Base-by-base conservation (phyloP, 2,329 filamentous ascomycete genomes). In the Aspergillus neotritici region DNA sequence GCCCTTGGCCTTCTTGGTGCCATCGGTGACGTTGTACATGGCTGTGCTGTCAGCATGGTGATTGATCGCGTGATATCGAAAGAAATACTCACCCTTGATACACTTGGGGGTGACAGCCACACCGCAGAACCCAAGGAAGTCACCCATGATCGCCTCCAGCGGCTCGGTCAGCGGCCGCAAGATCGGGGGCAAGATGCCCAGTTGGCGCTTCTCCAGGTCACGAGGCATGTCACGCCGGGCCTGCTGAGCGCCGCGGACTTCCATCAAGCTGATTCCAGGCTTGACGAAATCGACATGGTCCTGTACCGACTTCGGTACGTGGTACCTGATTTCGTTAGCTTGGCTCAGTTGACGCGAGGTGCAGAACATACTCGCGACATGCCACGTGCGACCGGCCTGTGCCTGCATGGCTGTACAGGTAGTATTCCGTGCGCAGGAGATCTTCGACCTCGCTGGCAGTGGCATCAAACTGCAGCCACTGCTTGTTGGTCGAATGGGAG, bases 251-350 rank as follows among this genome's bases (percentile, higher is more conserved):
- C 47, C 48, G 7, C 51, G 53, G 25, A 64, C 54, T 36, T 63
- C 62, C 7, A 65, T 48, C 11, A 60, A 44, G 37, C 64, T 58
- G 25, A 68, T 50, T 16, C 65, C 65, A 2, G 77, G 77, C 1
- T 72, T 79, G 31, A 80, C 71, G 56, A 78, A 79, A 60, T 80
- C 76, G 40, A 80, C 65, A 44, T 79, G 73, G 9, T 65, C 50
- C 34, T 66, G 66, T 11, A 79, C 50, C 32, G 70, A 56, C 21
- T 64, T 63, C 1, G 76, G 76, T 2, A 79, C 61, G 43, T 76
- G 73, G 56, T 78, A 77, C 52, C 58, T 61, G 11, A 10, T 13
- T 28, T 2, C 2, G 15, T 33, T 17, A 36, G 32, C 21, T 9
- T 11, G 11, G 12, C 12, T 15, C 8, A 11, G 28, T 25, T 25